Evolutionary conservation across 2,329 filamentous ascomycete genomes (phyloP).

Genomic region (Pseudocercospora vitis): DNA sequence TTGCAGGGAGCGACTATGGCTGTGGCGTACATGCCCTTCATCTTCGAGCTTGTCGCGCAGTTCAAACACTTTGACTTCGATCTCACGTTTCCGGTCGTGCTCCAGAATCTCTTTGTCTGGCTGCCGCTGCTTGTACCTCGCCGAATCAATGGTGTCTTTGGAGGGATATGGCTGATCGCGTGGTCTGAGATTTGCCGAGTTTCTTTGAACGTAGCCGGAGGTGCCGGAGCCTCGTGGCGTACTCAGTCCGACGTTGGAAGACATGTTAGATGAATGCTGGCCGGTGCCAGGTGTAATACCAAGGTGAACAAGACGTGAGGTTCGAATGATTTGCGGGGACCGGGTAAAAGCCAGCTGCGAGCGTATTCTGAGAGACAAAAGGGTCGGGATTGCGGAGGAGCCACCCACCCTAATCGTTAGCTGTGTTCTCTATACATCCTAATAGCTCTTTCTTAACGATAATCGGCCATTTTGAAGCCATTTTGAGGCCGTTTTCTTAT

Average conservation of each 20-base stretch:
- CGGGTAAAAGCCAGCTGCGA: too few species aligned
- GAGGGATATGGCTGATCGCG: conserved; percentile 81
- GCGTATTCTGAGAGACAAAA: neutral
- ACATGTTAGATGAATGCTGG: too few species aligned
- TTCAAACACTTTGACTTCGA: conserved; percentile 93
- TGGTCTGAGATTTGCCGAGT: conserved; percentile 81
- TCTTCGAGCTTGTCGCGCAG: conserved; percentile 89
- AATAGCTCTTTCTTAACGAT: neutral
- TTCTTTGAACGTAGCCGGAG: conserved; percentile 96
- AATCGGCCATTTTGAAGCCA: neutral
- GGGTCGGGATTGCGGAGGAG: neutral
- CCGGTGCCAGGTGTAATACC: too few species aligned
- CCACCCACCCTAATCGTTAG: too few species aligned
- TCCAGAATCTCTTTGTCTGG: conserved; percentile 92
- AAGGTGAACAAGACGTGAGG: too few species aligned
- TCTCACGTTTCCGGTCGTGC: conserved; percentile 84
- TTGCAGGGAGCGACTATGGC: neutral
- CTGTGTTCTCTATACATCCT: too few species aligned
- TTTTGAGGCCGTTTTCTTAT: neutral
- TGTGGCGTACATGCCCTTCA: conserved; percentile 60
- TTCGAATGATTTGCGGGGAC: too few species aligned
- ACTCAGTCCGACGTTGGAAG: conserved; percentile 92
- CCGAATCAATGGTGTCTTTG: conserved; percentile 61
- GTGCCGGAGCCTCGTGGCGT: conserved; percentile 94
- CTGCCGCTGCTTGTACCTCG: conserved; percentile 75